Evolutionary conservation across 371 early-diverging fungal genomes (phyloP), one percentile per base, ranked within the genome.

Genomic region (Edhazardia aedis): DNA sequence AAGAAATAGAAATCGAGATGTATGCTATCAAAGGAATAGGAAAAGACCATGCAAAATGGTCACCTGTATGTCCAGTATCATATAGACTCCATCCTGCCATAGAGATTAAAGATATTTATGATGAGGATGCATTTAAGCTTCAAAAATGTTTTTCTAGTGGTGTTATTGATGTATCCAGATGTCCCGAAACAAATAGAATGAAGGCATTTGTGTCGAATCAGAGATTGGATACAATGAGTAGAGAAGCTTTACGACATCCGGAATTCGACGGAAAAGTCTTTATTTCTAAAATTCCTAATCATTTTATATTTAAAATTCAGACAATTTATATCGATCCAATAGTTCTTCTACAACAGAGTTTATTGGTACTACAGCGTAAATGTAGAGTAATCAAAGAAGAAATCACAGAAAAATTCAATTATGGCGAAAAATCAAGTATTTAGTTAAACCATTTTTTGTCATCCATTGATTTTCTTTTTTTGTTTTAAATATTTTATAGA

Each of bases 21-120:
- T 86, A 88, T 71, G 83, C 83, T 63, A 77, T 77, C 33, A 88
- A 88, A 75, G 91, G 91, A 23, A 75, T 83, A 38, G 95, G 91
- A 19, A 79, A 81, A 67, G 87, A 83, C 51, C 99, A 98, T 65
- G 86, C 93, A 51, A 98, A 98, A 62, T 95, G 82, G 79, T 87
- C 87, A 6, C 95, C 96, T 14, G 96, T 94, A 21, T 50, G 61
- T 4, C 46, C 55, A 22, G 60, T 43, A 29, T 24, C 55, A 12
- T 47, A 51, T 28, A 43, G 46, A 18, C 50, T 30, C 39, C 29
- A 51, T 28, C 51, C 62, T 39, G 29, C 43, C 25, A 69, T 54
- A 39, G 7, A 18, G 28, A 12, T 1, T 14, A 21, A 30, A 19
- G 26, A 30, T 14, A n/a, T 47, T 61, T 26, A 30, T 2, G 2